phyloP scores from a whole-genome alignment of 176 grass and related monocot genomes.

The Tuctoria greenei region DNA sequence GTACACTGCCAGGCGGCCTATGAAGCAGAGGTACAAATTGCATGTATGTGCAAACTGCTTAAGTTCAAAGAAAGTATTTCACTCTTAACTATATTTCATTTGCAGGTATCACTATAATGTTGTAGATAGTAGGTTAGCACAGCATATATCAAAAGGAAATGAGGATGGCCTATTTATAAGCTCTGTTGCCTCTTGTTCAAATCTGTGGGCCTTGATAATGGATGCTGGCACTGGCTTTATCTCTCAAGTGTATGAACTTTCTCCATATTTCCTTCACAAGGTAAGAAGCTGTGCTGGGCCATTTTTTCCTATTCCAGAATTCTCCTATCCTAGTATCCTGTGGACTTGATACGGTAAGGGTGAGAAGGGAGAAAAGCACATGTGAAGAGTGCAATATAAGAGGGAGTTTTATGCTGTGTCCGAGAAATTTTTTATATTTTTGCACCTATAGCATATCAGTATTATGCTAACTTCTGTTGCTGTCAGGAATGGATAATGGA shows the following conservation, averaged over 20 bases:
- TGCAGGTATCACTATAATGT: conserved; percentile 98
- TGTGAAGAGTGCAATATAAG: too few relatives aligned
- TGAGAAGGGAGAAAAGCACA: too few relatives aligned
- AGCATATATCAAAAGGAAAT: conserved; percentile 86
- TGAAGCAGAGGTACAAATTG: conserved; percentile 78
- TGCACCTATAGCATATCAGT: not conserved
- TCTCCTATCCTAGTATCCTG: not conserved
- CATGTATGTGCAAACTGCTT: not conserved
- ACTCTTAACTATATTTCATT: conserved; percentile 15
- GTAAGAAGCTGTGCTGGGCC: conserved; percentile 19
- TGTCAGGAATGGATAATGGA: conserved; percentile 97
- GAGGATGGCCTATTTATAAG: conserved; percentile 91
- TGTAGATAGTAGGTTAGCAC: conserved; percentile 67
- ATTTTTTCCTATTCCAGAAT: not conserved
- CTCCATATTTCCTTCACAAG: conserved; percentile 79
- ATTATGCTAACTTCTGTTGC: conserved; percentile 15
- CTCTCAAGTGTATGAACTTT: conserved; percentile 87
- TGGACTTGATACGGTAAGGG: too few relatives aligned
- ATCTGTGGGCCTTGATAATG: conserved; percentile 97
- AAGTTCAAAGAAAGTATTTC: conserved; percentile 17
- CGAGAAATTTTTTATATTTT: not conserved
- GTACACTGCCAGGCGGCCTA: conserved; percentile 87
- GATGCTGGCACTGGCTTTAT: conserved; percentile 89
- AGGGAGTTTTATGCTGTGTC: too few relatives aligned
- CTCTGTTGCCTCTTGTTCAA: conserved; percentile 80